Conservation (phyloP, 164 flowering plant genomes). For the Annona cherimola region DNA sequence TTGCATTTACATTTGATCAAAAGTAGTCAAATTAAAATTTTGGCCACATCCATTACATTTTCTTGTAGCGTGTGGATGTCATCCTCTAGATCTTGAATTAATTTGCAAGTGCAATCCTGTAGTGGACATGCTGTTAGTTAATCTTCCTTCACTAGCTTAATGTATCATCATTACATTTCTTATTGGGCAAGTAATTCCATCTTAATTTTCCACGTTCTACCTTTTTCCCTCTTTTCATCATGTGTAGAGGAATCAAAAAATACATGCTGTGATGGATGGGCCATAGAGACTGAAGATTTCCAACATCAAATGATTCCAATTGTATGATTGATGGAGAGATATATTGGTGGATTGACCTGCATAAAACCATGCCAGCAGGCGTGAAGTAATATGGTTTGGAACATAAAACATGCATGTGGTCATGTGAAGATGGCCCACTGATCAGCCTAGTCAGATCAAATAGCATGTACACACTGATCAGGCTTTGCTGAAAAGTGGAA, state of each 20-base stretch:
- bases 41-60: too few relatives aligned
- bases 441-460: not conserved
- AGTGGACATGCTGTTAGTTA: not conserved
- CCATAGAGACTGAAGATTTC: not conserved
- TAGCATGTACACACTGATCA: too few relatives aligned
- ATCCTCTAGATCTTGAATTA: not conserved
- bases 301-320: not conserved
- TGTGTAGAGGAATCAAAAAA: too few relatives aligned
- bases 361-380: not conserved
- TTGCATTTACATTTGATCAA: too few relatives aligned
- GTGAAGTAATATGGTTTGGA: not conserved
- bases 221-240: too few relatives aligned
- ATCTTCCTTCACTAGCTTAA: too few relatives aligned
- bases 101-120: not conserved
- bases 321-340: not conserved
- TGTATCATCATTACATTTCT: not conserved
- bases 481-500: too few relatives aligned
- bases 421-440: not conserved
- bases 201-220: too few relatives aligned
- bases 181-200: not conserved
- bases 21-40: too few relatives aligned
- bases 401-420: not conserved
- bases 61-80: too few relatives aligned
- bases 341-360: not conserved
- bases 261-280: not conserved